Evolutionary conservation across 73 alveolate genomes (phyloP), one percentile per base, ranked within the genome.

Genomic region (Breviolum minutum): DNA sequence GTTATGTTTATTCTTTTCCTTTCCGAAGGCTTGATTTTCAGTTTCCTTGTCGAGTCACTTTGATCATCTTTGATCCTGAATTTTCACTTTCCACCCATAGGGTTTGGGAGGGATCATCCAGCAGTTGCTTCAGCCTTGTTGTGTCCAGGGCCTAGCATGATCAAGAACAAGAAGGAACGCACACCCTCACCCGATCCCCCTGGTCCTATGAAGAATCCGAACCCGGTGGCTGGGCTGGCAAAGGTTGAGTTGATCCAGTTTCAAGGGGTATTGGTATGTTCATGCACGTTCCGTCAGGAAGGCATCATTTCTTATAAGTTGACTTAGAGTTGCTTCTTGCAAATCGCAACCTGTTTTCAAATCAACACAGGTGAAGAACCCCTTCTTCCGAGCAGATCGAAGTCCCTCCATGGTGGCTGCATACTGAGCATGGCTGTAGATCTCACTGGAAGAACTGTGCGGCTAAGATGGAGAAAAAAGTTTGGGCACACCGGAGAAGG

Each of bases 311-410:
- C 27, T 24, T 24, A 5, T 17, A 24, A 69, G 27, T 69, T 20
- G 27, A 20, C 26, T 69, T 69, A 20, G 20, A 24, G 80, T 24
- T 69, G 80, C 26, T 2, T 4, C 60, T 16, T 17, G 63, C 20
- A 22, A 16, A 20, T 0, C 16, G 63, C 9, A 22, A 20, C 60
- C 79, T 69, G 79, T 16, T 40, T 40, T 40, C 54, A 40, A 40
- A 40, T 40, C 30, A 22, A 60, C 61, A 54, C 14, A 92, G 98
- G 98, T 92, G 98, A 92, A 92, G 90, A 92, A 92, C n/a, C 98
- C 98, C 60, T 92, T 92, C 98, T 92, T 92, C 98, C 86, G 98
- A 61, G 98, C 98, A 24, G 98, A 92, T 81, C 83, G 98, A 76
- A 92, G 98, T 80, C 98, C 98, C 2, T 74, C 98, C 32, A 80